These are phyloP conservation scores for Ustilago trichophora DNA, from an alignment of 1,284 basidiomycete genomes.

Conservation along the genomic window DNA sequence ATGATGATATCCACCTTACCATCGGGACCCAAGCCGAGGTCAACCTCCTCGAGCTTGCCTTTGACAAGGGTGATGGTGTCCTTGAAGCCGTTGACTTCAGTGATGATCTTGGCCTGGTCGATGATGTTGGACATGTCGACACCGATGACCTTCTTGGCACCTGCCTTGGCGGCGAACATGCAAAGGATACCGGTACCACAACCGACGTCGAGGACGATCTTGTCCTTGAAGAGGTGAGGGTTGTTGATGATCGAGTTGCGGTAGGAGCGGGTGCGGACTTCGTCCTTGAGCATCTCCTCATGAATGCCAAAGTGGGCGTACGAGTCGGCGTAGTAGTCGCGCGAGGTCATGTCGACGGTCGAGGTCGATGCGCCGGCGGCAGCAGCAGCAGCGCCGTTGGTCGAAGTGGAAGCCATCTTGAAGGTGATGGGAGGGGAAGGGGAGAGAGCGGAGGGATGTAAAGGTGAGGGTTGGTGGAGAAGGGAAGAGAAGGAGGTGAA, in stretches of 20 bases:
- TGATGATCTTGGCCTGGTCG: slow-evolving; percentile 96
- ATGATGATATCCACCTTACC: slow-evolving; percentile 88
- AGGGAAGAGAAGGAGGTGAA: neutral
- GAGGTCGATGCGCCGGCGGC: slow-evolving; percentile 19
- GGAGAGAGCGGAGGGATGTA: neutral
- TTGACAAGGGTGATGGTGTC: slow-evolving; percentile 94
- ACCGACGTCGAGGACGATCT: slow-evolving; percentile 89
- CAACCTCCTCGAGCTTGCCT: slow-evolving; percentile 93
- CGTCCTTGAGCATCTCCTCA: slow-evolving; percentile 96
- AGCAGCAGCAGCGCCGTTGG: slow-evolving; percentile 33
- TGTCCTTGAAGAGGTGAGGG: slow-evolving; percentile 84
- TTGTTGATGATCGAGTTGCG: slow-evolving; percentile 94
- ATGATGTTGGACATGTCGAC: slow-evolving; percentile 99
- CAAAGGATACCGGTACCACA: slow-evolving; percentile 98
- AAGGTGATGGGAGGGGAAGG: neutral
- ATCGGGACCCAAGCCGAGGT: slow-evolving; percentile 67
- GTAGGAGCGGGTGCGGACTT: slow-evolving; percentile 94
- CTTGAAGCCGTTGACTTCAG: slow-evolving; percentile 94
- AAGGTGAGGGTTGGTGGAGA: neutral
- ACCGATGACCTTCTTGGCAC: slow-evolving; percentile 83
- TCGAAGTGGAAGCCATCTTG: slow-evolving; percentile 51
- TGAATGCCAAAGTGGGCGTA: slow-evolving; percentile 67
- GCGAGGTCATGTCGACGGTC: slow-evolving; percentile 60
- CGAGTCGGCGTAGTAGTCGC: slow-evolving; percentile 66
- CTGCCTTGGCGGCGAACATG: slow-evolving; percentile 99